Conservation (phyloP, 129 eudicot species). For the Deinandra increscens region DNA sequence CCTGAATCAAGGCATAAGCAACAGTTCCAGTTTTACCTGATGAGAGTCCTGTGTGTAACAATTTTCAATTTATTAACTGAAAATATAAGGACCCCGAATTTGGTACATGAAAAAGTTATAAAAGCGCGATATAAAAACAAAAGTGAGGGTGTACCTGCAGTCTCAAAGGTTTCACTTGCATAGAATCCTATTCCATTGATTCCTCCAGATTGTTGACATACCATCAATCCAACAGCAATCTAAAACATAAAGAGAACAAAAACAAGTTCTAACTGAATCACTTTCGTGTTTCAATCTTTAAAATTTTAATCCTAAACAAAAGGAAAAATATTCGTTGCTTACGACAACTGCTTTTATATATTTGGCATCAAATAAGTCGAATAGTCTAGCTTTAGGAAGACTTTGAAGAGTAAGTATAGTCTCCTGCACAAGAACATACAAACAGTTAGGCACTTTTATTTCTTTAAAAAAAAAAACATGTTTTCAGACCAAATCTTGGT, state of each 20-base stretch:
- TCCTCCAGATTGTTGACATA: conserved; percentile 83
- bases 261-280: not conserved
- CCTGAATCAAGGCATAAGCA: conserved; percentile 75
- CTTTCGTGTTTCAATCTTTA: not conserved
- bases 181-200: conserved; percentile 88
- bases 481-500: not conserved
- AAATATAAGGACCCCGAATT: not conserved
- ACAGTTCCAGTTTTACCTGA: conserved; percentile 64
- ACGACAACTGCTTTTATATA: conserved; percentile 67
- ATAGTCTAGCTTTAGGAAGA: conserved; percentile 52
- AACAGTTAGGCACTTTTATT: conserved; percentile 3
- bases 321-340: conserved; percentile 29
- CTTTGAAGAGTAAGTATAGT: conserved; percentile 45
- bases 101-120: not conserved
- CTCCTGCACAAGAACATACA: conserved; percentile 38
- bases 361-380: conserved; percentile 56
- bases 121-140: not conserved
- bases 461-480: not conserved
- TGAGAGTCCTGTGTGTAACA: conserved; percentile 53
- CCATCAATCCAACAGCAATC: conserved; percentile 94
- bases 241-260: conserved; percentile 25
- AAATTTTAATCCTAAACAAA: not conserved
- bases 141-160: conserved; percentile 55
- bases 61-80: not conserved
- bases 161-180: conserved; percentile 64